Conservation (phyloP, 371 early-diverging fungal species). For the Entomophthora muscae region DNA sequence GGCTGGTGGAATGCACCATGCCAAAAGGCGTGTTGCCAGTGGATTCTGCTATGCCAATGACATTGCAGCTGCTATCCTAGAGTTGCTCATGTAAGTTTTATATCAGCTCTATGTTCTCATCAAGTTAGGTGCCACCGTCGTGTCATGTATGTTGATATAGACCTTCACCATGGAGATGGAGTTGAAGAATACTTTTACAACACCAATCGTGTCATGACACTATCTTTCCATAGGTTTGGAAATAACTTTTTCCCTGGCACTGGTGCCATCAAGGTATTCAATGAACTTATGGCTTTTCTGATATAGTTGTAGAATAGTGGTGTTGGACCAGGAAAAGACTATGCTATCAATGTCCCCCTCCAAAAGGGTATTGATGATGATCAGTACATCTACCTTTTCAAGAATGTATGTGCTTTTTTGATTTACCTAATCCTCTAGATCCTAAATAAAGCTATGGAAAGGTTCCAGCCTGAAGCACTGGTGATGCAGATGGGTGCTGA, state of each 20-base stretch:
- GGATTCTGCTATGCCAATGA: too few relatives aligned
- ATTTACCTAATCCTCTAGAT: too few relatives aligned
- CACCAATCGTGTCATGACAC: conserved; percentile 98
- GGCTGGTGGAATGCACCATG: too few relatives aligned
- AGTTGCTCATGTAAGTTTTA: not conserved
- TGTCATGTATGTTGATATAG: too few relatives aligned
- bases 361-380: conserved; percentile 94
- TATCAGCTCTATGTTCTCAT: too few relatives aligned
- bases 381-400: too few relatives aligned
- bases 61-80: too few relatives aligned
- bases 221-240: conserved; percentile 97
- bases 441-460: conserved; percentile 53
- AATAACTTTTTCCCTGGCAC: conserved; percentile 99
- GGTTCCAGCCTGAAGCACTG: conserved; percentile 86
- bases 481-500: too few relatives aligned
- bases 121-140: too few relatives aligned
- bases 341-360: conserved; percentile 94
- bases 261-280: conserved; percentile 58
- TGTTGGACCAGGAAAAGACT: conserved; percentile 69
- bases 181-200: conserved; percentile 99
- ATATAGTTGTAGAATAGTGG: conserved; percentile 46
- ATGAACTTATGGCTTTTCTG: not conserved
- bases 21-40: too few relatives aligned
- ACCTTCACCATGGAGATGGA: conserved; percentile 99
- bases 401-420: too few relatives aligned